phyloP scores from a whole-genome alignment of 2,329 filamentous ascomycete genomes.

The Sphaerulina musiva region DNA sequence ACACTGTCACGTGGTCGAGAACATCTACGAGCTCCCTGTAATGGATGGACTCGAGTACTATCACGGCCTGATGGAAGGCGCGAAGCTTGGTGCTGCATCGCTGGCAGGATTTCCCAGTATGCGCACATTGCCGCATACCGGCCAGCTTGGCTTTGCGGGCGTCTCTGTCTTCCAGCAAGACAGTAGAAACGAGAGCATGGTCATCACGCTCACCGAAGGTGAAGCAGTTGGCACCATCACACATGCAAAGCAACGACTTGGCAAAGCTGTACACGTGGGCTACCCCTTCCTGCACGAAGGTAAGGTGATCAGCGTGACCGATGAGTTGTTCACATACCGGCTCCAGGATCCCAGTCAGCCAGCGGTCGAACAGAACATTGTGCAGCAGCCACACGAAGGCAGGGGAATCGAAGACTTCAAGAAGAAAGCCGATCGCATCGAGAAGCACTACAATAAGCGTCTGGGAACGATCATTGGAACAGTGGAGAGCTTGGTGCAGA shows the following conservation, averaged over 20 bases:
- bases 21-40: conserved; percentile 89
- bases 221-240: conserved; percentile 64
- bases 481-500: conserved; percentile 83
- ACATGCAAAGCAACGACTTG: conserved; percentile 70
- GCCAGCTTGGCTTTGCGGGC: conserved; percentile 75
- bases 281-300: conserved; percentile 95
- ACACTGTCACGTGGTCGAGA: conserved; percentile 86
- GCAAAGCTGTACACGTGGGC: conserved; percentile 79
- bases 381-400: conserved; percentile 64
- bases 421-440: conserved; percentile 76
- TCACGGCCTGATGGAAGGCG: conserved; percentile 75
- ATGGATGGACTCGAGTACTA: conserved; percentile 84
- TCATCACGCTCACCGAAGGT: conserved; percentile 73
- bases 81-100: conserved; percentile 73
- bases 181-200: conserved; percentile 92
- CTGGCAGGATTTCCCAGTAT: conserved; percentile 89
- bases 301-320: conserved; percentile 79
- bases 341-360: conserved; percentile 50
- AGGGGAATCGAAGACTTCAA: conserved; percentile 75
- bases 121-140: conserved; percentile 76
- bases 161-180: conserved; percentile 94
- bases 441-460: conserved; percentile 82
- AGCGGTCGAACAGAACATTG: conserved; percentile 45
- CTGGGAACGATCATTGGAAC: conserved; percentile 79
- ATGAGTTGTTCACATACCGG: conserved; percentile 86